Evolutionary conservation across 1,284 basidiomycete genomes (phyloP), one percentile per base, ranked within the genome.

Genomic region (Pyrrhoderma noxium): DNA sequence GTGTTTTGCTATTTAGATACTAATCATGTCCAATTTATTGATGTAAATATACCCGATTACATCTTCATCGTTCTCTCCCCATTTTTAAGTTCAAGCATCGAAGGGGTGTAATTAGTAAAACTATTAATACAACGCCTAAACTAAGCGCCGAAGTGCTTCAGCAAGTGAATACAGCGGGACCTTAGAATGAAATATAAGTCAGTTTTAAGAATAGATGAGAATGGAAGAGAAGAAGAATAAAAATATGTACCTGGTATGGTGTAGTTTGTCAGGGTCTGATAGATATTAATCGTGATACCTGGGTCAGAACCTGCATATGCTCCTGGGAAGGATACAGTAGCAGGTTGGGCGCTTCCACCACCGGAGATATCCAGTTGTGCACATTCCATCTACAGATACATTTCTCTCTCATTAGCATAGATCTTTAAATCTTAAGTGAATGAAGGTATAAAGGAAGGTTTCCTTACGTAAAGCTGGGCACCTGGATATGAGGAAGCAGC

Each of bases 311-410:
- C 62, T 18, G 57, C 56, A 62, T 75, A 75, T 1, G 72, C 72
- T 41, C 75, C 74, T 3, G 73, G 73, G 70, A 77, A 75, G 58
- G 65, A 72, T 36, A 76, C 73, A 13, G 72, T 75, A 8, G 71
- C 67, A 7, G 74, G 74, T 19, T 61, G 61, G 2, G 68, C 64
- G 54, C 59, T 72, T 27, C 74, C 74, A 4, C 75, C 74, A 14
- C 75, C 75, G n/a, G 72, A 75, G 50, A 77, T 70, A 47, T 71
- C 58, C 45, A 77, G 60, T 57, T 76, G 74, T 19, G 72, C 73
- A 47, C 73, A 76, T 59, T 74, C 72, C 73, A 75, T 73, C 72
- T 75, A 47, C 36, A 48, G 9, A 13, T 47, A 47, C n/a, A 18
- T 1, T 4, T 19, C n/a, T n/a, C 2, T 27, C 27, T 35, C 58